phyloP scores from a whole-genome alignment of 257 asterid genomes.

The Fraxinus americana region DNA sequence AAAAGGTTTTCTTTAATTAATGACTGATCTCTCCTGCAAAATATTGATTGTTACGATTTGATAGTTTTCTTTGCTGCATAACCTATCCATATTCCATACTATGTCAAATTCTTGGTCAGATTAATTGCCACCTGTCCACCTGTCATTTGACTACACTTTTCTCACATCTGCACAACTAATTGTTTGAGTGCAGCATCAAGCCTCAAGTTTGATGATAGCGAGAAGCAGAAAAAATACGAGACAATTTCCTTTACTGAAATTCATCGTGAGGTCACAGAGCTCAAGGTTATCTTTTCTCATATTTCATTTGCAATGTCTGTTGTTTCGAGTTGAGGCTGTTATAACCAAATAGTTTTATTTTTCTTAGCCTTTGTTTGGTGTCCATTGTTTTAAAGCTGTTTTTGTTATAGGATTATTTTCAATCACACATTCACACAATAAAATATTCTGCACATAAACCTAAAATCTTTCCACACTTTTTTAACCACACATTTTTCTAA shows the following conservation, averaged over 20 bases:
- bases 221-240: conserved; percentile 70
- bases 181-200: conserved; percentile 61
- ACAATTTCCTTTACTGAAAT: conserved; percentile 74
- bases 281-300: conserved; percentile 61
- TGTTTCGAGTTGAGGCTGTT: conserved; percentile 6
- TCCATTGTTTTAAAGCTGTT: too few species aligned
- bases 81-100: not conserved
- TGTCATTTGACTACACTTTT: conserved; percentile 18
- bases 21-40: conserved; percentile 7
- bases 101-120: not conserved
- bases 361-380: not conserved
- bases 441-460: too few species aligned
- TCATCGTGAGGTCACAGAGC: conserved; percentile 53
- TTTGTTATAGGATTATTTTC: too few species aligned
- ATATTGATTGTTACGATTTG: conserved; percentile 9
- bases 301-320: conserved; percentile 20
- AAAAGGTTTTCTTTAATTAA: conserved; percentile 48
- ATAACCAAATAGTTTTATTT: not conserved
- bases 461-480: too few species aligned
- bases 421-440: too few species aligned
- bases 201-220: conserved; percentile 66
- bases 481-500: too few species aligned
- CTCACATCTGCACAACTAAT: conserved; percentile 28
- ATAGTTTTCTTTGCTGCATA: not conserved
- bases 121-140: conserved; percentile 12